Conservation (phyloP, 2,329 filamentous ascomycete genomes). For the Phialophora expanda region DNA sequence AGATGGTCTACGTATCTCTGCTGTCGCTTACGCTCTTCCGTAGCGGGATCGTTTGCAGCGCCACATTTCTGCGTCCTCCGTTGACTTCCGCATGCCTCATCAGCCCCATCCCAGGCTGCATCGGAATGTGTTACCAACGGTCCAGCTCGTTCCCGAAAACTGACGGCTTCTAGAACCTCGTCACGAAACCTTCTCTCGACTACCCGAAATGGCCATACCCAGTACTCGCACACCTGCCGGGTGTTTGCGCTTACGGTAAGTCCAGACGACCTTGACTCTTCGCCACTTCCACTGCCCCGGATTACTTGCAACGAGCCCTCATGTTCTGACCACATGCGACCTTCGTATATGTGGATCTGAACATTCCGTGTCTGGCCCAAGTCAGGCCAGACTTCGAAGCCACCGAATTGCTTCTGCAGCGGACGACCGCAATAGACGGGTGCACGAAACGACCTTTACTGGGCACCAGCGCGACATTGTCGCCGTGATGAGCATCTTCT, state of each 20-base stretch:
- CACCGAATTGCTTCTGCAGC: neutral
- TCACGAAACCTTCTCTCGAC: neutral
- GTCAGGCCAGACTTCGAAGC: neutral
- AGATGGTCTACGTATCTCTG: neutral
- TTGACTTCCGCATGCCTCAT: conserved; percentile 7
- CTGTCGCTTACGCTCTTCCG: neutral
- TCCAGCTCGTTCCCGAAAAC: neutral
- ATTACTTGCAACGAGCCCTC: neutral
- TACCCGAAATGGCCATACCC: neutral
- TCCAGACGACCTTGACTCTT: neutral
- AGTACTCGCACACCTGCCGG: neutral
- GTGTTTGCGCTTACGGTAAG: neutral
- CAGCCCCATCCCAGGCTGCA: conserved; percentile 1
- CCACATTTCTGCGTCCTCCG: conserved; percentile 7
- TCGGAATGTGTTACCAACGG: neutral
- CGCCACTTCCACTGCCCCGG: conserved; percentile 23
- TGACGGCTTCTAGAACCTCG: neutral
- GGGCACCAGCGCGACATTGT: neutral
- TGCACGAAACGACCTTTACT: neutral
- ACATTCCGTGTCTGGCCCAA: neutral
- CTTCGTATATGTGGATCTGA: neutral
- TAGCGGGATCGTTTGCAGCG: neutral
- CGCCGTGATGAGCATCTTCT: neutral
- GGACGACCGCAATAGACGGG: neutral
- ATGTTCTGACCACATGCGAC: neutral